Evolutionary conservation across 2,329 filamentous ascomycete genomes (phyloP), one percentile per base, ranked within the genome.

Genomic region (Neoarthrinium moseri): DNA sequence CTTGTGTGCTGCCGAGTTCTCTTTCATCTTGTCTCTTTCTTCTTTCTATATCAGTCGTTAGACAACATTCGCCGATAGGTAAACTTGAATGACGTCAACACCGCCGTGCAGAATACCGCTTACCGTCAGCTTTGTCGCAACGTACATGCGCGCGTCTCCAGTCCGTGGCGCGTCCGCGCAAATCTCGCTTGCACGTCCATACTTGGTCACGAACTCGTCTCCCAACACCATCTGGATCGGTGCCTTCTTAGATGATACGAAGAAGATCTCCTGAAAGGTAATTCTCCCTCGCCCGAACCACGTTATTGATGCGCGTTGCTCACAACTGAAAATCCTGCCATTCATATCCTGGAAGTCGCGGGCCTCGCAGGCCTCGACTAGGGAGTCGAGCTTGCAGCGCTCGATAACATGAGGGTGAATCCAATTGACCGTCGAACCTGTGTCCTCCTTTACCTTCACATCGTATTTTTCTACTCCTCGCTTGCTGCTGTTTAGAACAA

Each of bases 401-500:
- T 18, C n/a, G 10, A 36, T 36, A 8, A 48, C 27, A 17, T 29
- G 26, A 10, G 46, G 46, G 23, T 45, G 46, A 36, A 48, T 48
- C 46, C 46, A 48, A 17, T 45, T 48, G 46, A 45, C 46, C 6
- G 42, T 33, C 15, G 46, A 45, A 20, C 46, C 46, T 21, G 46
- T 48, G 35, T 48, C 46, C 17, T 48, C 46, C 15, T 18, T 39
- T 26, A 48, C 32, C 6, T 41, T 17, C 26, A 44, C 46, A 18
- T 48, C 41, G 27, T 24, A 15, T 18, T 37, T 30, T 11, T 27
- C 21, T 41, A 15, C 17, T 13, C 3, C 15, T 17, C 13, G 8
- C 23, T 17, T 29, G 23, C 37, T 15, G 27, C 27, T 22, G 10
- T 15, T 5, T 38, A 21, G 5, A 17, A 22, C 13, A n/a, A n/a